These are phyloP conservation scores for Sporisorium exsertum DNA, from an alignment of 1,284 basidiomycete genomes.

Conservation along the genomic window DNA sequence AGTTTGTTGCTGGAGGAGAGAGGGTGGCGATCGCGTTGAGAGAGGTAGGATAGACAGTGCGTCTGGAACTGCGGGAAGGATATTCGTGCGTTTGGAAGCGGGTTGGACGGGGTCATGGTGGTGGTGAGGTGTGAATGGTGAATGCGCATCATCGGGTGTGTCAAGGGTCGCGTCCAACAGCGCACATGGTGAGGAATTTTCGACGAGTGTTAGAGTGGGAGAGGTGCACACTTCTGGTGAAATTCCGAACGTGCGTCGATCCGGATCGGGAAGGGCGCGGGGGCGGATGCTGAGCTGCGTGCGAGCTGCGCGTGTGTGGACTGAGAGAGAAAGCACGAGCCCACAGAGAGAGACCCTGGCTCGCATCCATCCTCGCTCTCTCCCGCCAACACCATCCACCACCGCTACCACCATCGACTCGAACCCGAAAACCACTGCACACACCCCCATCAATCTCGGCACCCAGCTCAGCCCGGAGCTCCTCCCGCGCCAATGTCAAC, in stretches of 20 bases:
- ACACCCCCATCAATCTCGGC: background rate
- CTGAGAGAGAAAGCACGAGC: constrained; percentile 17
- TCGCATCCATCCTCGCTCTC: background rate
- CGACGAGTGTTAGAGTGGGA: background rate
- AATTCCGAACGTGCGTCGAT: background rate
- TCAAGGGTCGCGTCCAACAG: too few relatives aligned
- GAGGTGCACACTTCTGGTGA: background rate
- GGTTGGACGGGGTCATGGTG: background rate
- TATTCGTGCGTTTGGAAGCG: background rate
- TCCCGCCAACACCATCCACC: background rate
- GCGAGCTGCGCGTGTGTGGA: background rate
- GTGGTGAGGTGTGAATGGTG: background rate
- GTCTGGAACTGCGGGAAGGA: constrained; percentile 8
- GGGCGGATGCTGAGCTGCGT: background rate
- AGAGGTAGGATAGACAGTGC: constrained; percentile 8
- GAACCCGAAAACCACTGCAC: background rate
- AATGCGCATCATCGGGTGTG: too few relatives aligned
- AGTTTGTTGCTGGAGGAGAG: background rate
- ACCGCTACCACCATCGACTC: background rate
- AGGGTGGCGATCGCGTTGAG: constrained; percentile 1
- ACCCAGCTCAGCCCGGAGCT: background rate
- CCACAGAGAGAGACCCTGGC: constrained; percentile 2
- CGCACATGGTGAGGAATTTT: too few relatives aligned
- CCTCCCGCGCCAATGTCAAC: constrained; percentile 17
- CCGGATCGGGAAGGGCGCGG: constrained; percentile 8